These are phyloP conservation scores for Chrysopogon serrulatus DNA, from an alignment of 176 grass and related monocot species.

Conservation along the genomic window DNA sequence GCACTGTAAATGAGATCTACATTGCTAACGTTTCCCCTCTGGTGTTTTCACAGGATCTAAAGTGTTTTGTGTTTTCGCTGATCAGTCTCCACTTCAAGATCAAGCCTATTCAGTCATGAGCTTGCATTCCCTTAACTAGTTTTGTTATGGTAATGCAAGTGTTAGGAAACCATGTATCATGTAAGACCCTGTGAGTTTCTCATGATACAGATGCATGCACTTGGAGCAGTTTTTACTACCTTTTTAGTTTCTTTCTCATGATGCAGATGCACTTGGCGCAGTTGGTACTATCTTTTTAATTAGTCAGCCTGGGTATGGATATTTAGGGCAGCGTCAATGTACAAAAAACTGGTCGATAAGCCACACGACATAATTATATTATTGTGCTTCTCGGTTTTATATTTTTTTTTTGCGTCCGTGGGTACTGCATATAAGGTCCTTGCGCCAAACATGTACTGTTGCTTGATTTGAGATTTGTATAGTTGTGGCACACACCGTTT, in stretches of 20 bases:
- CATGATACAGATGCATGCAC: neutral
- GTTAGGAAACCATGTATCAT: neutral
- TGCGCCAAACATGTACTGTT: no score
- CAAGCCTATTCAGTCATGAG: constrained; percentile 83
- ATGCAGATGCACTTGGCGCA: neutral
- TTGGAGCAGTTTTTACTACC: neutral
- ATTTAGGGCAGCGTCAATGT: no score
- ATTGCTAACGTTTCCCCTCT: neutral
- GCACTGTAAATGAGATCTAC: neutral
- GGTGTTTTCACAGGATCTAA: constrained; percentile 61
- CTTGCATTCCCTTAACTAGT: neutral
- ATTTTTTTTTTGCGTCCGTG: no score
- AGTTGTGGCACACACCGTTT: no score
- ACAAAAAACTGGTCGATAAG: no score
- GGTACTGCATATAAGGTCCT: no score
- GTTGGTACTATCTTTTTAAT: neutral
- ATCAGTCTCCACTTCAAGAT: constrained; percentile 95
- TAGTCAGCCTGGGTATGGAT: neutral
- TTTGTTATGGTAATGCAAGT: neutral
- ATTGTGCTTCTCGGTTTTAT: no score
- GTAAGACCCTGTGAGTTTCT: constrained; percentile 20
- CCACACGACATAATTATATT: no score
- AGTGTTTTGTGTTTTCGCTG: constrained; percentile 91
- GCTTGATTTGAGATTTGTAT: no score
- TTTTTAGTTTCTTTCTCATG: neutral